Evolutionary conservation across 2,329 filamentous ascomycete species (phyloP).

Genomic region (Sporothrix curviconia): DNA sequence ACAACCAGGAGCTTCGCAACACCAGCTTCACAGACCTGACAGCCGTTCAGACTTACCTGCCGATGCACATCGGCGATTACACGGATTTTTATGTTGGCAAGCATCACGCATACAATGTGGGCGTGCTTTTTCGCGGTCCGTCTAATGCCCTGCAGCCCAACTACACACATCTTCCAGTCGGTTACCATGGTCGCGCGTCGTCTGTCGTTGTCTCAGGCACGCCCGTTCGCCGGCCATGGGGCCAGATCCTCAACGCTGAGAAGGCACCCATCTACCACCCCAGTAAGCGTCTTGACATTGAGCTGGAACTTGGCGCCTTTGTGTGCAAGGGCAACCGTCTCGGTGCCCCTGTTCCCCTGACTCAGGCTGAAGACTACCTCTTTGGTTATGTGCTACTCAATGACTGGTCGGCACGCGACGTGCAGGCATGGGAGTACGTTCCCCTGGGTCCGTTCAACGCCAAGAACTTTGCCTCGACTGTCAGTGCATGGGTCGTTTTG

Average conservation of each 20-base stretch:
- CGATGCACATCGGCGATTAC: conserved; percentile 15
- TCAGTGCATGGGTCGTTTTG: conserved; percentile 73
- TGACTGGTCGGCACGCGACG: conserved; percentile 79
- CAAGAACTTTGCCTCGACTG: conserved; percentile 76
- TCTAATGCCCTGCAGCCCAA: conserved; percentile 71
- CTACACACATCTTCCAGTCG: conserved; percentile 74
- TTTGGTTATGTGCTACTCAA: conserved; percentile 81
- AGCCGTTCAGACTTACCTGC: conserved; percentile 4
- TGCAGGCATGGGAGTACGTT: conserved; percentile 79
- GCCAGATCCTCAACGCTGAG: conserved; percentile 61
- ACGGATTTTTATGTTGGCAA: conserved; percentile 15
- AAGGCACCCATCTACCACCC: conserved; percentile 58
- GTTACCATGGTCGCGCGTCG: conserved; percentile 73
- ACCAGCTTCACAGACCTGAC: neutral
- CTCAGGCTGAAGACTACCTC: conserved; percentile 60
- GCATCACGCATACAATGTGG: conserved; percentile 5
- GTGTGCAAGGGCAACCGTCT: conserved; percentile 58
- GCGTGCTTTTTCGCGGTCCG: conserved; percentile 45
- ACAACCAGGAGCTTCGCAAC: neutral
- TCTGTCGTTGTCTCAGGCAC: conserved; percentile 71
- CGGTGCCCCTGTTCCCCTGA: conserved; percentile 56
- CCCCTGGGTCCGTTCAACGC: conserved; percentile 75
- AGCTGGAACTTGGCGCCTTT: conserved; percentile 74
- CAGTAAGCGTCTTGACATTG: conserved; percentile 62
- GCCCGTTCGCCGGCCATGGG: conserved; percentile 63